These are phyloP conservation scores for Barnettozyma californica DNA, from an alignment of 805 yeast species.

Conservation along the genomic window DNA sequence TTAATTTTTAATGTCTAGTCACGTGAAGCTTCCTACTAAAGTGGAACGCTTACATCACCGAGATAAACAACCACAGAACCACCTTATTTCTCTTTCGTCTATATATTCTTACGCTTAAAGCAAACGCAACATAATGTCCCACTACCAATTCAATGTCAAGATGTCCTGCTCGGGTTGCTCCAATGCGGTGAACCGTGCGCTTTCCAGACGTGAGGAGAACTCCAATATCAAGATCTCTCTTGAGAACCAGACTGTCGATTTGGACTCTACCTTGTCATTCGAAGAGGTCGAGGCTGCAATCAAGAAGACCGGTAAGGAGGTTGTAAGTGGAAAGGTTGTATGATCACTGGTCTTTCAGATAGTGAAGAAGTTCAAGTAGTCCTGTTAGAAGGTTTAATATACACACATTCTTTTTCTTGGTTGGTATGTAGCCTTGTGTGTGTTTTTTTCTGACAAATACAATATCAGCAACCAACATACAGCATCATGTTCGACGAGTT, in stretches of 20 bases:
- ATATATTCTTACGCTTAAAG: not conserved
- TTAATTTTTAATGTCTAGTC: too few relatives aligned
- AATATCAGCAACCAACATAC: not conserved
- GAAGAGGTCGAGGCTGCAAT: constrained; percentile 79
- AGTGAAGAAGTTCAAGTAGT: not conserved
- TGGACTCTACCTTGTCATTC: constrained; percentile 58
- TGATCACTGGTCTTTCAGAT: not conserved
- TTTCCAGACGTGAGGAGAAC: constrained; percentile 69
- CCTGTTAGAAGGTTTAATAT: not conserved
- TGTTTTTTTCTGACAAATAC: not conserved
- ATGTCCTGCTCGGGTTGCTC: constrained; percentile 91
- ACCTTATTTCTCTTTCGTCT: not conserved
- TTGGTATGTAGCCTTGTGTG: not conserved
- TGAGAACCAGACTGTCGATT: constrained; percentile 78
- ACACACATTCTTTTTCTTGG: not conserved
- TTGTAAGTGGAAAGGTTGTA: constrained; percentile 57
- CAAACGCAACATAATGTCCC: constrained; percentile 16
- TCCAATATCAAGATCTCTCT: constrained; percentile 67
- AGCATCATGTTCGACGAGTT: constrained; percentile 41
- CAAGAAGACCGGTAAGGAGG: constrained; percentile 85
- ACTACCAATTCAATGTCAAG: constrained; percentile 74
- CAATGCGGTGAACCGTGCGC: constrained; percentile 75
- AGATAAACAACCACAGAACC: too few relatives aligned
- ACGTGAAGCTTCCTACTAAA: not conserved
- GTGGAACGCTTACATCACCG: too few relatives aligned